Conservation (phyloP, 495 filamentous ascomycete genomes). For the Trichoderma reesei region DNA sequence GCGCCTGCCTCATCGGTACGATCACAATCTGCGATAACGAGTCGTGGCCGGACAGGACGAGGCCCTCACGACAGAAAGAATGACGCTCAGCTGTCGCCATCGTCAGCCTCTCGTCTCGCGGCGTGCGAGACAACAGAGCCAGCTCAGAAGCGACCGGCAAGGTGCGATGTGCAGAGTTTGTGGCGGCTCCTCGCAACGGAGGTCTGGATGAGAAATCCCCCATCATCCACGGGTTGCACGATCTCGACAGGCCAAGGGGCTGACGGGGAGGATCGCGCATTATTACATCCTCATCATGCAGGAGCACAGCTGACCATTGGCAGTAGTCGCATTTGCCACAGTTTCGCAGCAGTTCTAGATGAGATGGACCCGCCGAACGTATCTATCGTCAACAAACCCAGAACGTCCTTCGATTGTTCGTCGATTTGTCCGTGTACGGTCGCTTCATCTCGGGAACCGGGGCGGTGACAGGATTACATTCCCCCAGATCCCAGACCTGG, state of each 20-base stretch:
- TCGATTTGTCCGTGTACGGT: not conserved
- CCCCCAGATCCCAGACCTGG: not conserved
- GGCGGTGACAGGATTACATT: not conserved
- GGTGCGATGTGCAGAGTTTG: too few relatives aligned
- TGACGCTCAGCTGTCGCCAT: not conserved
- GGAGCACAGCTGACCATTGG: not conserved
- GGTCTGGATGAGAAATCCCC: not conserved
- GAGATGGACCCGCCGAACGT: not conserved
- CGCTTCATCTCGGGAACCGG: not conserved
- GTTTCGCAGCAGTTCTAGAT: not conserved
- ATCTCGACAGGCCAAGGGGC: not conserved
- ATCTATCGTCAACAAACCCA: slow-evolving; percentile 6
- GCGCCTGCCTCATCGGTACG: slow-evolving; percentile 5
- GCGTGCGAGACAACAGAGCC: too few relatives aligned
- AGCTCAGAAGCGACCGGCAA: too few relatives aligned
- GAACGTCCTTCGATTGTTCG: not conserved
- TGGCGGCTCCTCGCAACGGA: too few relatives aligned
- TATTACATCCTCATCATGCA: not conserved
- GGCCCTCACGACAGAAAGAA: not conserved
- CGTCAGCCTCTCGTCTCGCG: not conserved
- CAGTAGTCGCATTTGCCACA: not conserved
- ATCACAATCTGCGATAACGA: slow-evolving; percentile 7
- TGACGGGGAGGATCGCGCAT: not conserved
- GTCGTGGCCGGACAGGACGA: not conserved
- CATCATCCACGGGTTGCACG: not conserved